Evolutionary conservation across 306 rosid genomes (phyloP).

Genomic region (Vachellia collinsii): DNA sequence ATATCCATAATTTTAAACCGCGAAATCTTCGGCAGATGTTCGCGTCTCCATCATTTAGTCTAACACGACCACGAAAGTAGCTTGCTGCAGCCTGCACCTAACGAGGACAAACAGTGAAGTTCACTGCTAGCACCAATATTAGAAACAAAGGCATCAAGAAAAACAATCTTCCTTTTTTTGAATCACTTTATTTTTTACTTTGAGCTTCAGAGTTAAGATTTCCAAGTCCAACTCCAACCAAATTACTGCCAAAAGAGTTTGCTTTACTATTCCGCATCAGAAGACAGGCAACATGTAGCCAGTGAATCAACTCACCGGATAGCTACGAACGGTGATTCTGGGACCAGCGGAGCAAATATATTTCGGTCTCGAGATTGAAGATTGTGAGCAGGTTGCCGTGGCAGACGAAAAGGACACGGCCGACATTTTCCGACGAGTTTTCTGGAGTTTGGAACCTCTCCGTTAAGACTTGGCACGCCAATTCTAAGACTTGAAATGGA

Average conservation of each 20-base stretch:
- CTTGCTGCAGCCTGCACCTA: conserved; percentile 50
- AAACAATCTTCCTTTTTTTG: not conserved
- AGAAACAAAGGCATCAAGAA: not conserved
- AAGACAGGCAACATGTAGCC: not conserved
- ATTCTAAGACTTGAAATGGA: not conserved
- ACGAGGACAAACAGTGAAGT: not conserved
- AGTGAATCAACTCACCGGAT: conserved; percentile 45
- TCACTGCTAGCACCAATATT: not conserved
- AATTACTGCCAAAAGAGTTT: not conserved
- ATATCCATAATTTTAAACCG: conserved; percentile 65
- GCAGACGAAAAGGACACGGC: conserved; percentile 47
- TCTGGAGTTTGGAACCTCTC: conserved; percentile 3
- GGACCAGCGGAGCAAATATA: conserved; percentile 38
- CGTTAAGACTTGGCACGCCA: not conserved
- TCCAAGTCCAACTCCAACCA: not conserved
- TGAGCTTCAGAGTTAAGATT: not conserved
- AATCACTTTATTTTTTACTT: not conserved
- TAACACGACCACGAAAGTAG: conserved; percentile 38
- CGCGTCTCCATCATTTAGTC: conserved; percentile 48
- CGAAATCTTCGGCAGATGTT: conserved; percentile 58
- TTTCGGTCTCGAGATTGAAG: conserved; percentile 34
- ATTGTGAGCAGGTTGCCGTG: conserved; percentile 37
- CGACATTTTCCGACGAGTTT: conserved; percentile 45
- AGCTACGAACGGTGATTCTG: conserved; percentile 34
- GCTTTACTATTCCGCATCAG: not conserved